Conservation (phyloP, 1,284 basidiomycete species). For the Cutaneotrichosporon cyanovorans region DNA sequence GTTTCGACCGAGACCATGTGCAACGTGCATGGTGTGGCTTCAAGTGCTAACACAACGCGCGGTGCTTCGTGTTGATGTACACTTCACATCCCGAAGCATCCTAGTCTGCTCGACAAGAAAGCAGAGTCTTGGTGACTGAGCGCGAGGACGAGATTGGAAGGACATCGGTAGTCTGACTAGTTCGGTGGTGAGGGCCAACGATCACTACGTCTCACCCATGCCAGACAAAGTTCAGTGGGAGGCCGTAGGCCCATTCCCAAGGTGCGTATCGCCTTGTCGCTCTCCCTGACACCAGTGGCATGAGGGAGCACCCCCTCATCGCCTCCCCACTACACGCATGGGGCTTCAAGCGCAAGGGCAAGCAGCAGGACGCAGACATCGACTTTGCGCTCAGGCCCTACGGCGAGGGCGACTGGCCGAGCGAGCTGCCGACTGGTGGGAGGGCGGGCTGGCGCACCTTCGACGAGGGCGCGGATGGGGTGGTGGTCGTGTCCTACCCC, state of each 20-base stretch:
- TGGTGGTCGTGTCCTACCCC: conserved; percentile 27
- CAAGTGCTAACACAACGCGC: too few species aligned
- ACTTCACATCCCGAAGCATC: too few species aligned
- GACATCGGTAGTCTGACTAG: too few species aligned
- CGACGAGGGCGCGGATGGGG: conserved; percentile 21
- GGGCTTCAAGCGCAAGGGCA: conserved; percentile 11
- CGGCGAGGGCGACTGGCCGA: conserved; percentile 27
- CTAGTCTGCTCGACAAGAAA: too few species aligned
- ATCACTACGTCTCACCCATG: too few species aligned
- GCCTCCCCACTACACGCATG: conserved; percentile 32
- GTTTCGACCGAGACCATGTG: too few species aligned
- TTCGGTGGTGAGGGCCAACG: too few species aligned
- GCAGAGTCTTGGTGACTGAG: background rate
- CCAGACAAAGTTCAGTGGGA: conserved; percentile 3
- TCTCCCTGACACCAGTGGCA: conserved; percentile 18
- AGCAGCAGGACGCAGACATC: conserved; percentile 20
- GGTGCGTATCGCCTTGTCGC: background rate
- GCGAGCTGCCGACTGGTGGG: conserved; percentile 30
- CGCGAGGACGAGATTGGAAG: background rate
- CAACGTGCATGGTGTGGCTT: too few species aligned
- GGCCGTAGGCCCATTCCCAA: conserved; percentile 35
- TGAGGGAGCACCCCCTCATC: conserved; percentile 39
- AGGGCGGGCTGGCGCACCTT: conserved; percentile 30
- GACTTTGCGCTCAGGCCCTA: conserved; percentile 26
- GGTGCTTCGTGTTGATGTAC: too few species aligned